Base-by-base conservation (phyloP, 129 eudicot genomes). In the Flaveria linearis region DNA sequence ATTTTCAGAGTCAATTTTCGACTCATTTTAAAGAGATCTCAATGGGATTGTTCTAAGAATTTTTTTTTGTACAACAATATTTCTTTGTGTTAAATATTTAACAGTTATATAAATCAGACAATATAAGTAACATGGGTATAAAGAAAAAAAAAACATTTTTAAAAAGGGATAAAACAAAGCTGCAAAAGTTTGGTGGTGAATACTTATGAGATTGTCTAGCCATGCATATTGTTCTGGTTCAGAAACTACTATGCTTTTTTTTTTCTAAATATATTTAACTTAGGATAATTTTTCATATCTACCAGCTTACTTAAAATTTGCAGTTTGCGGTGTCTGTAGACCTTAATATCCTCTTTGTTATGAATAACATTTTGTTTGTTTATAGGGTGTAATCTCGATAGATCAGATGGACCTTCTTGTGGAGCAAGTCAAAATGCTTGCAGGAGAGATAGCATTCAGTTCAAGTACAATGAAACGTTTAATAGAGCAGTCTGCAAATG, bases 371-470 rank as follows among this genome's bases (percentile, higher is more conserved):
- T 80, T 23, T 84, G 33, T 75, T 68, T 49, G 39, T 9, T 53
- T 82, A 64, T 72, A 87, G 91, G 84, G 74, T 79, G 81, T 82
- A 58, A 82, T 84, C 39, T 81, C 86, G 5, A 66, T 79, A 68
- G 91, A 87, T 87, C 81, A 87, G 75, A 87, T 84, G 88, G 88
- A 87, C 78, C 88, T 87, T 66, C 61, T 87, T 12, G 87, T 76
- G 65, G 89, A 84, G 79, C 89, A 87, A 74, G 92, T 85, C 52
- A 85, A 87, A 76, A 87, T 87, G 88, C 88, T 87, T 66, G 85
- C 88, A 25, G 89, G 92, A 43, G 92, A 87, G 78, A 85, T 87
- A 58, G 85, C 92, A 72, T 82, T 87, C 81, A 84, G 80, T 69
- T 79, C 87, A 70, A 87, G 89, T 81, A 82, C 88, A 46, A 81